Base-by-base conservation (phyloP, 2,329 filamentous ascomycete species). In the Cladosporium oxysporum region DNA sequence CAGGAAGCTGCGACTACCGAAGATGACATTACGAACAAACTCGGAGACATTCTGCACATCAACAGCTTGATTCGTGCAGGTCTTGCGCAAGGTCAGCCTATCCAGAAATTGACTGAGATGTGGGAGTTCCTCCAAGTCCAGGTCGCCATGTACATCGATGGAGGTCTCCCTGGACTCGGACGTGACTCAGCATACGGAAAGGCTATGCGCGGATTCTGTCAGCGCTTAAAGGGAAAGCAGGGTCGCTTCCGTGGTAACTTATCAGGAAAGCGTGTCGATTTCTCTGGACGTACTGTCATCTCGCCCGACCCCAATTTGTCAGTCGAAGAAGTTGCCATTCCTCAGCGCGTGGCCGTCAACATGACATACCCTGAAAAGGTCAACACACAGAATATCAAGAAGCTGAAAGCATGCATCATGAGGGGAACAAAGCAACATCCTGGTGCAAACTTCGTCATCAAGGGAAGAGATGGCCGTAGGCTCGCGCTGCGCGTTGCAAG, bases 121-220 rank as follows among this genome's bases (percentile, higher is more conserved):
- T 99, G 95, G 95, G 95, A 99, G 75, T 98, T 94, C 74, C 82
- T 99, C 67, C 94, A 98, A 75, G 85, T 97, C 10, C 93, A 98
- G 74, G 91, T 98, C 67, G 95, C 94, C 67, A 93, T 98, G 85
- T 98, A 99, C 77, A 94, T 99, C 77, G 98, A 99, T 81, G 97
- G 93, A 69, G 93, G 97, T 72, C 89, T 96, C 2, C 95, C 95
- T 0, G 94, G 94, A 31, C 85, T 99, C n/a, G 74, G 74, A 29
- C 90, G 93, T 72, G 92, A 96, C 73, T 90, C 90, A 14, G 91
- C 92, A 10, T 90, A 93, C 67, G 91, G 92, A 66, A 97, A 96
- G 77, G 87, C 91, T 0, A 96, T 95, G 73, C 88, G 95, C 72
- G 95, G 95, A 21, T 96, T 99, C 76, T 97, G 94, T 68, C 95